Conservation (phyloP, 176 grass and related monocot genomes). For the Carex kokanica region DNA sequence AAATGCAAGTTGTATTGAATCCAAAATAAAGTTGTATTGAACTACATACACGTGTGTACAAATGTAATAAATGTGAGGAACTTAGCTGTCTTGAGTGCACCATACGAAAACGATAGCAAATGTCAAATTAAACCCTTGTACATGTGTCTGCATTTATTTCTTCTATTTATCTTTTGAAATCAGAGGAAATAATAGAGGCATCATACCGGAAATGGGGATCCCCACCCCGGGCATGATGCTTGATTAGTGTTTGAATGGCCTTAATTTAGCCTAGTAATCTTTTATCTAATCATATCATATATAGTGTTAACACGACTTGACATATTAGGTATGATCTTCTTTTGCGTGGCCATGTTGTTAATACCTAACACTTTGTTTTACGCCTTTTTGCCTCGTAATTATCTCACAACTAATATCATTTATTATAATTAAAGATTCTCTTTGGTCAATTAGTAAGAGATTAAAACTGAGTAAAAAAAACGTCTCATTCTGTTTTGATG, state of each 20-base stretch:
- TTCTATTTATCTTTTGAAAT: not conserved
- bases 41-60: not conserved
- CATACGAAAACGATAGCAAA: not conserved
- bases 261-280: not conserved
- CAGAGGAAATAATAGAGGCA: not conserved
- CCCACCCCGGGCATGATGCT: not conserved
- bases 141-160: not conserved
- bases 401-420: too few relatives aligned
- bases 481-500: too few relatives aligned
- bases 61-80: not conserved
- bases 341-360: too few relatives aligned
- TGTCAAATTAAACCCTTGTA: not conserved
- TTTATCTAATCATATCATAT: too few relatives aligned
- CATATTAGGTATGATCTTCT: too few relatives aligned
- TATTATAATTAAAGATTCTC: too few relatives aligned
- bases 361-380: too few relatives aligned
- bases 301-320: too few relatives aligned
- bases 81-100: not conserved
- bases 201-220: not conserved
- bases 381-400: too few relatives aligned
- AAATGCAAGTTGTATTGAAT: not conserved
- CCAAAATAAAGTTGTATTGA: not conserved
- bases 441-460: too few relatives aligned
- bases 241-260: not conserved
- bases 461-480: too few relatives aligned